phyloP scores from a whole-genome alignment of 2,329 filamentous ascomycete species.

The Aaosphaeria arxii region DNA sequence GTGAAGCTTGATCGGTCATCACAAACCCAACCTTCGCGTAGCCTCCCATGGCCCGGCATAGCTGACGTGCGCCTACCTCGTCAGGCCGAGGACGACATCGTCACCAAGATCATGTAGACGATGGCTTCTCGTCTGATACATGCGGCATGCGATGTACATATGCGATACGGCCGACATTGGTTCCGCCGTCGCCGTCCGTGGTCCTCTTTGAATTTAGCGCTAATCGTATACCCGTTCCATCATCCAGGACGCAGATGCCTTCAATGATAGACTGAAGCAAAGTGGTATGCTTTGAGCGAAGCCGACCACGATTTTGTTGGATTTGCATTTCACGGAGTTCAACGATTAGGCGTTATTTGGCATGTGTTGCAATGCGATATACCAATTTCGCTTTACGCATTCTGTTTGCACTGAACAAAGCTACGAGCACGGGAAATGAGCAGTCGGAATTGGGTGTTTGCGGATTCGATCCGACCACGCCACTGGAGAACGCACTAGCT shows the following conservation, averaged over 20 bases:
- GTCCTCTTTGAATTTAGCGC: constrained; percentile 15
- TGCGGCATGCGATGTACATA: constrained; percentile 7
- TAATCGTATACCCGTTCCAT: constrained; percentile 19
- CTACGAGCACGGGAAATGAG: constrained; percentile 16
- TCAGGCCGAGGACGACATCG: constrained; percentile 81
- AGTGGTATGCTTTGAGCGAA: constrained; percentile 27
- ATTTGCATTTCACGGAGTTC: constrained; percentile 22
- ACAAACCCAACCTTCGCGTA: constrained; percentile 5
- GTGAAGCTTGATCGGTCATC: constrained; percentile 39
- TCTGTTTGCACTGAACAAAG: constrained; percentile 12
- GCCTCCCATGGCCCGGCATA: constrained; percentile 24
- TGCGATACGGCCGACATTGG: constrained; percentile 4
- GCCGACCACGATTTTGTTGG: constrained; percentile 1
- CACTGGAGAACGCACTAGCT: constrained; percentile 34
- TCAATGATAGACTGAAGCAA: constrained; percentile 26
- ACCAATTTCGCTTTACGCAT: constrained; percentile 15
- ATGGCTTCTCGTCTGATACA: constrained; percentile 6
- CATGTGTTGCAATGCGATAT: constrained; percentile 20
- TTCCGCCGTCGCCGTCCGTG: constrained; percentile 10
- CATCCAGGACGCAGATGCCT: constrained; percentile 28
- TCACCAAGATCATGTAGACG: constrained; percentile 78
- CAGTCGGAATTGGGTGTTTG: background rate
- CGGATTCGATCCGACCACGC: background rate
- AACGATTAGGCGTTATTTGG: constrained; percentile 10
- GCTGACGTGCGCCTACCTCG: constrained; percentile 41